Base-by-base conservation (phyloP, 148 eudicot species). In the Pharnaceum exiguum region DNA sequence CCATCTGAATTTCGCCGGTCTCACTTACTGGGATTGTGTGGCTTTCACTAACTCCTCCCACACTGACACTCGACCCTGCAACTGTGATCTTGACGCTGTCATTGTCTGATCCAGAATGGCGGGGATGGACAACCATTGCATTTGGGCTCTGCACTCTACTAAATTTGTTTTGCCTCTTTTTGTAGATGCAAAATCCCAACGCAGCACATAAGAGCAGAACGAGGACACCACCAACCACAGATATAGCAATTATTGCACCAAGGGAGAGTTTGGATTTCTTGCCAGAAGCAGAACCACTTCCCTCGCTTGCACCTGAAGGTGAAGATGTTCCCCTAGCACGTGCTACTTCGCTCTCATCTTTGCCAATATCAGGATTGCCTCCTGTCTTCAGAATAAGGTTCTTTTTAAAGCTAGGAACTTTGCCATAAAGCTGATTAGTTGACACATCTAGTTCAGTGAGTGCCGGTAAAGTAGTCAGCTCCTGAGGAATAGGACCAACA, bases 71-170 rank as follows among this genome's bases (percentile, higher is more conserved):
- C 5, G 97, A 91, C 21, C 97, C 96, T 10, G 96, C 97, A 36
- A 91, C 96, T 2, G 97, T 91, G 55, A 91, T 85, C 70, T 87
- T 91, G 46, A 87, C 80, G 47, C 84, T 62, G 22, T 87, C 96
- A 11, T 83, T 87, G 53, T 91, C 90, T 0, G 97, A 85, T 0
- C 87, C 90, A 1, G 96, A 87, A 62, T 82, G 80, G 12, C 79
- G 85, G 21, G 97, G 97, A 63, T 91, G 96, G 59, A 91, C 60
- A 11, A 87, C 94, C 71, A 87, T 82, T 9, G 86, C 81, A 46
- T 80, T 81, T 4, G 97, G 96, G 65, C 97, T 85, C 43, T 91
- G 97, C 2, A 87, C 96, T 72, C 80, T 59, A 35, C 75, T 79
- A 57, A 79, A 82, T 40, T 70, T 68, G 73, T 83, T 82, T 54